These are phyloP conservation scores for Trypanosoma cruzi DNA, from an alignment of 208 protist species.

Conservation along the genomic window DNA sequence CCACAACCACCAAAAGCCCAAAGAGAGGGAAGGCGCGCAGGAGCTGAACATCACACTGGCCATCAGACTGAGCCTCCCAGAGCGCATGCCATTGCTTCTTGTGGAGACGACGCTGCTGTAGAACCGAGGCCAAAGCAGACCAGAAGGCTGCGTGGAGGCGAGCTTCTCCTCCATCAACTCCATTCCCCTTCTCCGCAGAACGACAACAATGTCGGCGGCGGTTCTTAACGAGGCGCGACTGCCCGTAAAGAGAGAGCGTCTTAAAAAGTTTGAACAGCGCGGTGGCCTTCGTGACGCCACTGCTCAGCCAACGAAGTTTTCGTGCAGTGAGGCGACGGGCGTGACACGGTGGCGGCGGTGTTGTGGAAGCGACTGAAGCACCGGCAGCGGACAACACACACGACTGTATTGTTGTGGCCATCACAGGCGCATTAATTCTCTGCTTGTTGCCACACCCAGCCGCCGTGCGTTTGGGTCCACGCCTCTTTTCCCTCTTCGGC, in stretches of 20 bases:
- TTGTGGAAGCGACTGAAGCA: background rate
- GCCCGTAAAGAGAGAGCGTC: constrained; percentile 3
- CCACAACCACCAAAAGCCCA: constrained; percentile 24
- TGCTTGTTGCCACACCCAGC: background rate
- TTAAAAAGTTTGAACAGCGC: constrained; percentile 13
- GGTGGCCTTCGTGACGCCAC: constrained; percentile 6
- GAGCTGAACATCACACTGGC: background rate
- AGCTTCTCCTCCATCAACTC: background rate
- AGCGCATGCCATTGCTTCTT: constrained; percentile 11
- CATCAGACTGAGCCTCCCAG: background rate
- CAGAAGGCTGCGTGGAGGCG: constrained; percentile 10
- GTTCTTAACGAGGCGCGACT: constrained; percentile 12
- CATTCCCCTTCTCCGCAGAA: too few species aligned
- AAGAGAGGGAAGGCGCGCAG: constrained; percentile 24
- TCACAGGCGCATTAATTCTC: background rate
- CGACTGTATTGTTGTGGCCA: background rate
- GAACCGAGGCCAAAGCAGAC: constrained; percentile 8
- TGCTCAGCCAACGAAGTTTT: constrained; percentile 12
- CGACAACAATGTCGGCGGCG: constrained; percentile 9
- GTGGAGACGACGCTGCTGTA: constrained; percentile 7
- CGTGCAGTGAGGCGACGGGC: constrained; percentile 3
- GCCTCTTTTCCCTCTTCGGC: background rate
- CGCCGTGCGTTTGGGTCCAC: background rate
- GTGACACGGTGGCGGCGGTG: background rate
- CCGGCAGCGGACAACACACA: background rate